A percentile compares a stretch with the other conserved stretches of the same genome.
phyloP scores from a whole-genome alignment of 78 protist species.

The Dictyostelium citrinum region DNA sequence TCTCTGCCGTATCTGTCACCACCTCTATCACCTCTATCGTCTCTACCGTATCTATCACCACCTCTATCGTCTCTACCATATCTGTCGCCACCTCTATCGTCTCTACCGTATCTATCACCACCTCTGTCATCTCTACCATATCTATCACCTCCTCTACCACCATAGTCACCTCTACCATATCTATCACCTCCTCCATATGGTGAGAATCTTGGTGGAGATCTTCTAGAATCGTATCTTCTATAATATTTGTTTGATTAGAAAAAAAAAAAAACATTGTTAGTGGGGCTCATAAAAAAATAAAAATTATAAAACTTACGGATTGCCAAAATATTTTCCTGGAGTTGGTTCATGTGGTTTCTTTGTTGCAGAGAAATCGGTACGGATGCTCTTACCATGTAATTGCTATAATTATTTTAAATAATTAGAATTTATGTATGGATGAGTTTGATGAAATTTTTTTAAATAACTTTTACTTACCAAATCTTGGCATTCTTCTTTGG shows the following conservation, averaged over 20 bases:
- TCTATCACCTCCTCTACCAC: conserved; percentile 13
- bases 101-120: not conserved
- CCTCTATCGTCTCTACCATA: not conserved
- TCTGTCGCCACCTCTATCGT: conserved; percentile 9
- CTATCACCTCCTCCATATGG: conserved; percentile 60
- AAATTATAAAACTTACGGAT: conserved; percentile 2
- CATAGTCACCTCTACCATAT: not conserved
- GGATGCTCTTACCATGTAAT: conserved; percentile 34
- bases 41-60: conserved; percentile 5
- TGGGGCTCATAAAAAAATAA: not conserved
- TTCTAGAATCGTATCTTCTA: conserved; percentile 11
- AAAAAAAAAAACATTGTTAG: not conserved
- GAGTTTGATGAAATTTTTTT: too few species aligned
- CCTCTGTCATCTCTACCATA: conserved; percentile 10
- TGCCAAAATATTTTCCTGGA: conserved; percentile 62
- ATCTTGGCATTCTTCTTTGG: conserved; percentile 45
- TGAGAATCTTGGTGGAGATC: conserved; percentile 48
- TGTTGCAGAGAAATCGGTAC: conserved; percentile 76
- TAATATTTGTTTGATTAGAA: not conserved
- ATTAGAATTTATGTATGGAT: not conserved
- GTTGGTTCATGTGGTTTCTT: conserved; percentile 66
- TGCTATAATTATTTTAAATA: not conserved
- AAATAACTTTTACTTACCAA: not conserved
- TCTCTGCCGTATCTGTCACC: not conserved
- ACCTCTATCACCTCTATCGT: conserved; percentile 13